Conservation (phyloP, 495 filamentous ascomycete genomes). For the Trichoderma gamsii region DNA sequence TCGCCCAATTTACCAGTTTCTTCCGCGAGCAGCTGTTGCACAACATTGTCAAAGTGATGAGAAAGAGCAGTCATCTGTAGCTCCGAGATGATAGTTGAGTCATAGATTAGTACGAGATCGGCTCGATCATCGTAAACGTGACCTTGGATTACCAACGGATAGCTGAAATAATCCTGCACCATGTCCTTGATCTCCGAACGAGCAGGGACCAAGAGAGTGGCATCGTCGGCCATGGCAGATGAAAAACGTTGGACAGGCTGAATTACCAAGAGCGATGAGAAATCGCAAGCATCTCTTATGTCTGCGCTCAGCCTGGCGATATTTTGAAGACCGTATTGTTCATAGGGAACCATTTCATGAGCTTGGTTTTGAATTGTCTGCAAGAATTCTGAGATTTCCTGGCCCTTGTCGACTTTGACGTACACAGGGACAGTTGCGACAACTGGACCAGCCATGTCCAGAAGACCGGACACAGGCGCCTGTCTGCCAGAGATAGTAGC, state of each 20-base stretch:
- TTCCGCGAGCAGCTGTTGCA: neutral
- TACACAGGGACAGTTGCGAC: slow-evolving; percentile 9
- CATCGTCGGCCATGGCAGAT: neutral
- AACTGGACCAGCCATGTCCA: neutral
- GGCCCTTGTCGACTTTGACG: neutral
- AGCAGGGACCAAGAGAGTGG: neutral
- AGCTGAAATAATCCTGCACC: slow-evolving; percentile 11
- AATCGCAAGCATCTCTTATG: slow-evolving; percentile 15
- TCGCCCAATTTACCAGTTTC: neutral
- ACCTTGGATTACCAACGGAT: slow-evolving; percentile 8
- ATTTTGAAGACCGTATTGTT: slow-evolving; percentile 12
- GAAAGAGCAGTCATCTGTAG: slow-evolving; percentile 9
- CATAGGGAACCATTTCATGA: slow-evolving; percentile 13
- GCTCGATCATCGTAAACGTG: neutral
- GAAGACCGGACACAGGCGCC: neutral
- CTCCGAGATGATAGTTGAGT: neutral
- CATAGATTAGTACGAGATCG: slow-evolving; percentile 10
- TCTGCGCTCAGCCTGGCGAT: slow-evolving; percentile 1
- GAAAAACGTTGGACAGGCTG: neutral
- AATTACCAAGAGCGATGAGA: neutral
- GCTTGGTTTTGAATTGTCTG: neutral
- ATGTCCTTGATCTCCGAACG: neutral
- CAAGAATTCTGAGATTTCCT: neutral
- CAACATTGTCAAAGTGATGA: neutral
- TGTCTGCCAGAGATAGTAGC: slow-evolving; percentile 10